Evolutionary conservation across 2,329 filamentous ascomycete species (phyloP), one percentile per base, ranked within the genome.

Genomic region (Talaromyces sp.): DNA sequence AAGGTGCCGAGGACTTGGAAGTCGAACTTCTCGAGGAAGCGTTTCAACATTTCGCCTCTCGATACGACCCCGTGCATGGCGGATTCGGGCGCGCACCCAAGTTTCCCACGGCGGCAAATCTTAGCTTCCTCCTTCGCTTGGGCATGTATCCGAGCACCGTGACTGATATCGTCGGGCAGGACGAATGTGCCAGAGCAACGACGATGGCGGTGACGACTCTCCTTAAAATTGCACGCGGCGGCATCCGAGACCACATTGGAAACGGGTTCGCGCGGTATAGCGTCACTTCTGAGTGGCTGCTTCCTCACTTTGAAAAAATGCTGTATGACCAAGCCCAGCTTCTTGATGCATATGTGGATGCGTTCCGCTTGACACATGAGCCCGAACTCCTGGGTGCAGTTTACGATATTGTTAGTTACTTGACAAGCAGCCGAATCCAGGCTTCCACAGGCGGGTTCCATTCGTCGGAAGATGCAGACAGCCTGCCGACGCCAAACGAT

Each of bases 221-320:
- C 54, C 83, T 89, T 43, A 86, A 86, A 61, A 94, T 97, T 85
- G 85, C 85, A 17, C 82, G 84, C 54, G 87, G 88, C 21, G 88
- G 86, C 14, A 86, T 90, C 57, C 83, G 89, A 63, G 89, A 92
- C 68, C 88, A 90, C 63, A 83, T 93, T 62, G 89, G 90, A 50
- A 84, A 89, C 69, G 90, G 90, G 7, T 91, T 92, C 67, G 85
- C 88, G 41, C 85, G 93, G 56, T 97, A 96, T 72, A 96, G 91
- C 14, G 89, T 96, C 8, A 97, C 93, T 0, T 80, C 86, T 14
- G 90, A 97, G 75, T 99, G 94, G 94, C 90, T 89, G 64, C 79
- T 97, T 53, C 94, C 94, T 11, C 92, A 96, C 72, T 99, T 97
- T 68, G 94, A 99, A 78, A 97, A 97, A 79, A 92, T 97, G 83